Base-by-base conservation (phyloP, 2,329 filamentous ascomycete species). In the Epichloe elymi region DNA sequence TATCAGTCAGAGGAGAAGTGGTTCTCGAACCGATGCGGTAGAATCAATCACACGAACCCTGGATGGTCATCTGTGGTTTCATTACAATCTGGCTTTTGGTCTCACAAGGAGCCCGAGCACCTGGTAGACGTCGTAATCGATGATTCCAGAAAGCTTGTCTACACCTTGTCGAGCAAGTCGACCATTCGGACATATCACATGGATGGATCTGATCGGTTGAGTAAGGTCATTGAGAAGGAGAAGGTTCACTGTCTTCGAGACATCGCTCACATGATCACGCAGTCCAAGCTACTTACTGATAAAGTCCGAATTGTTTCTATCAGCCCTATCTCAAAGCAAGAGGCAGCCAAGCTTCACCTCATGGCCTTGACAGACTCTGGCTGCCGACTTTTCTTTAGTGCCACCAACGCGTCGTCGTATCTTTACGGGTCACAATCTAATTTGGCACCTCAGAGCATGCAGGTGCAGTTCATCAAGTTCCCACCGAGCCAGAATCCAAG, bases 1-100 rank as follows among this genome's bases (percentile, higher is more conserved):
- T 98, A 98, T 65, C 91, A 97, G 67, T 89, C 95, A 62, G 89
- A 97, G 66, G 93, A 98, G 68, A 85, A 86, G 59, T 98, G 93
- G 93, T 98, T 98, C 64, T 85, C 86, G 49, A 89, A 83, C 66
- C 80, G 86, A 57, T 94, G 88, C 64, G 83, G 85, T 54, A 95
- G 90, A 68, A 82, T 91, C 56, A 94, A 94, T 63, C 93, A 96
- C 65, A 91, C 85, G 46, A 84, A 79, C 64, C 82, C 79, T 3
- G 83, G 85, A 36, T 83, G 86, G 73, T 76, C 77, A 51, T 83
- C 79, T 11, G 75, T 85, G 2, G 71, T 88, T 0, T 71, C 67
- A 0, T 57, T 79, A 0, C 70, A 73, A 19, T 65, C 69, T n/a
- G 63, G 69, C 3, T 66, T 81, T 51, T 79, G 76, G 73, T 64